Evolutionary conservation across 257 asterid genomes (phyloP).

Genomic region (Parsonsia alboflavescens): DNA sequence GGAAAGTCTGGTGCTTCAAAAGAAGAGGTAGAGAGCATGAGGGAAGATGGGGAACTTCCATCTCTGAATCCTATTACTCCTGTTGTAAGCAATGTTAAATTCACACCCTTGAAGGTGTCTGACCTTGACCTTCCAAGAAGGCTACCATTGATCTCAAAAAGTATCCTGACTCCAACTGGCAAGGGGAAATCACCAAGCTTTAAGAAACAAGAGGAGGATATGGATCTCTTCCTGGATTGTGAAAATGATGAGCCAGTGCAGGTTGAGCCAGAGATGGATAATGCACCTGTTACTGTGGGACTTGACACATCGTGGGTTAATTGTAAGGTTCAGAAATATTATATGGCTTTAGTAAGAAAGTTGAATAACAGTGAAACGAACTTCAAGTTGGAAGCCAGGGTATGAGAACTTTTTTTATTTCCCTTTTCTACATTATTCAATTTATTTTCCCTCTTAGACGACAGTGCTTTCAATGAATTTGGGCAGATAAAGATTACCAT

Average conservation of each 20-base stretch:
- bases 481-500: constrained; percentile 64
- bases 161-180: constrained; percentile 51
- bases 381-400: constrained; percentile 81
- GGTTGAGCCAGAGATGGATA: constrained; percentile 46
- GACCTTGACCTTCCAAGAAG: constrained; percentile 49
- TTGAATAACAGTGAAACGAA: constrained; percentile 38
- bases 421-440: constrained; percentile 12
- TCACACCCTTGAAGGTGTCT: constrained; percentile 39
- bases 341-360: constrained; percentile 56
- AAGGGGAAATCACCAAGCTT: constrained; percentile 66
- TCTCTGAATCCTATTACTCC: constrained; percentile 41
- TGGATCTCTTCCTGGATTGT: constrained; percentile 75
- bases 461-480: constrained; percentile 1
- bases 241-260: constrained; percentile 66
- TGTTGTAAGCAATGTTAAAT: constrained; percentile 33
- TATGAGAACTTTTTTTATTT: constrained; percentile 22
- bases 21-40: constrained; percentile 51
- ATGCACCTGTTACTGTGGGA: constrained; percentile 24
- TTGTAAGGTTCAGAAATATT: constrained; percentile 53
- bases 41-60: constrained; percentile 97
- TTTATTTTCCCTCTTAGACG: constrained; percentile 5
- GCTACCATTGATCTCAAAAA: constrained; percentile 60
- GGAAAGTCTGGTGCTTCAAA: constrained; percentile 38
- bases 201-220: constrained; percentile 62
- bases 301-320: constrained; percentile 50